A percentile compares a stretch with the other conserved stretches of the same genome.
Evolutionary conservation across 148 eudicot genomes (phyloP).

Genomic region (Agrostemma githago): DNA sequence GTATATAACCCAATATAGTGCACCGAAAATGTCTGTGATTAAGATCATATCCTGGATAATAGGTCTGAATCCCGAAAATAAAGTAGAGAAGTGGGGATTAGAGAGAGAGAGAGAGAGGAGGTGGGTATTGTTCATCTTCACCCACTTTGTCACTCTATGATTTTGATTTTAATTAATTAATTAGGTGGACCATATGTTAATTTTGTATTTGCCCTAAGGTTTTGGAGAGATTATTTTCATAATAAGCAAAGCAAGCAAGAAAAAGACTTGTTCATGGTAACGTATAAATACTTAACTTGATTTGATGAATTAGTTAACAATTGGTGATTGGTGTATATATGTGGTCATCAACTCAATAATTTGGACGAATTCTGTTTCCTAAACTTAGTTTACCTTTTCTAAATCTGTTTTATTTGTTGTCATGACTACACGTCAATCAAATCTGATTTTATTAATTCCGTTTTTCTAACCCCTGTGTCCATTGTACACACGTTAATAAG

Average conservation of each 20-base stretch:
- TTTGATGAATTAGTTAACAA: neutral
- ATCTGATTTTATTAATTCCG: too few species aligned
- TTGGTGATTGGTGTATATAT: neutral
- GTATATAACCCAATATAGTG: too few species aligned
- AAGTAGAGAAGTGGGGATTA: slow-evolving; percentile 4
- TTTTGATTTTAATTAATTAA: slow-evolving; percentile 5
- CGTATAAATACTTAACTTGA: neutral
- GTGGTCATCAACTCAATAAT: slow-evolving; percentile 13
- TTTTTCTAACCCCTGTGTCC: too few species aligned
- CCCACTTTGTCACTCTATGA: slow-evolving; percentile 52
- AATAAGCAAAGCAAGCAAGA: slow-evolving; percentile 31
- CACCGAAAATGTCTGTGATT: too few species aligned
- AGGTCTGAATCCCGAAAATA: too few species aligned
- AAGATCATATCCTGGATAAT: too few species aligned
- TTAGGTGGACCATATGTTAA: slow-evolving; percentile 17
- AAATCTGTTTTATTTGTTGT: neutral
- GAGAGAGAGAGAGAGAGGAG: slow-evolving; percentile 30
- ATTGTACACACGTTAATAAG: too few species aligned
- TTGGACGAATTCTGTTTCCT: neutral
- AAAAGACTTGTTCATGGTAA: slow-evolving; percentile 12
- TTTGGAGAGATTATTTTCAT: slow-evolving; percentile 27
- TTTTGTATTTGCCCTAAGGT: slow-evolving; percentile 34
- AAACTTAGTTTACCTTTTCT: too few species aligned
- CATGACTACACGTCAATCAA: neutral
- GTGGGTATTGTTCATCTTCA: slow-evolving; percentile 49